These are phyloP conservation scores for Eucalyptus polyanthemos DNA, from an alignment of 345 rosid species.

Conservation along the genomic window DNA sequence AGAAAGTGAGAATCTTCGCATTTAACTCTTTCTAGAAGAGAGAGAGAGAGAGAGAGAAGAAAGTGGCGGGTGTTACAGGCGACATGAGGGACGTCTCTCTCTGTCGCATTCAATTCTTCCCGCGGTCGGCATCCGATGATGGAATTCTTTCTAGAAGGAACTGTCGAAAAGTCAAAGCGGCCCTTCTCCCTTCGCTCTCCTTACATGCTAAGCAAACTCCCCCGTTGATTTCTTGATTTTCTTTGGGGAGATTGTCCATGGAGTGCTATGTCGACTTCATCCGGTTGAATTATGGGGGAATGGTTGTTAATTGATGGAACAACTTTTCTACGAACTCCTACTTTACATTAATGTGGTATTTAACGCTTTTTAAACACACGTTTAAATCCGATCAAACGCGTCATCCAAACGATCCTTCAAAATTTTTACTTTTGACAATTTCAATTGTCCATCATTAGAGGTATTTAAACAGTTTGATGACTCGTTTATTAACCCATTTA, in stretches of 20 bases:
- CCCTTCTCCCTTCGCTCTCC: neutral
- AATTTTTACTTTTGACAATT: rapidly evolving
- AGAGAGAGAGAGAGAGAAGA: neutral
- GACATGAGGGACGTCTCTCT: neutral
- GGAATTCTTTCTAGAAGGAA: neutral
- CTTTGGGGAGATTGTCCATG: neutral
- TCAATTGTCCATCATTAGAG: neutral
- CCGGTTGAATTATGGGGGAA: neutral
- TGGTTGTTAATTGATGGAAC: neutral
- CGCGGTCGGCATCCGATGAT: neutral
- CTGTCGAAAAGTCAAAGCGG: neutral
- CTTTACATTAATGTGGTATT: too few relatives aligned
- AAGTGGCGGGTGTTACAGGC: neutral
- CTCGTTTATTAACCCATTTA: too few relatives aligned
- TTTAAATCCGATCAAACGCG: rapidly evolving
- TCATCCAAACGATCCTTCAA: rapidly evolving
- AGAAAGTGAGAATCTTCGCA: neutral
- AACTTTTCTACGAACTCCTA: neutral
- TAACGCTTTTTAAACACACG: rapidly evolving
- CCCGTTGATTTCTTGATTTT: neutral
- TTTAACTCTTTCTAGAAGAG: neutral
- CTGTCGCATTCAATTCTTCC: neutral
- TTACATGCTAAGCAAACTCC: neutral
- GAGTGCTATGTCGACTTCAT: neutral
- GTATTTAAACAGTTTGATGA: too few relatives aligned